Evolutionary conservation across 352 stramenopile genomes (phyloP), one percentile per base, ranked within the genome.

Genomic region (Globisporangium nagaii): DNA sequence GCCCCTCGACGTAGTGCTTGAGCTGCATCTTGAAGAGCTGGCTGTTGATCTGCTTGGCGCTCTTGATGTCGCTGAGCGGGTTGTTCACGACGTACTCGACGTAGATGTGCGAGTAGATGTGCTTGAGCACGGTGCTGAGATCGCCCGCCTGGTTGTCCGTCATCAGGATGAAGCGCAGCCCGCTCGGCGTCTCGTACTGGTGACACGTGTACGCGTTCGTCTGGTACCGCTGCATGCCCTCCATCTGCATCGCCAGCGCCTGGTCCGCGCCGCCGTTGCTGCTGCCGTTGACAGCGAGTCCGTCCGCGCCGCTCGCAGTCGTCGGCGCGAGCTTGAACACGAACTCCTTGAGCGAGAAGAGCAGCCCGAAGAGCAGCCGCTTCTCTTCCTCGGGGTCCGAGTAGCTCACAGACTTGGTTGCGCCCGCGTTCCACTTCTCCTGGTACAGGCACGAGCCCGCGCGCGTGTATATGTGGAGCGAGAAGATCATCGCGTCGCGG

Each of bases 281-380:
- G 66, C 54, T 19, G 37, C 49, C 37, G 37, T 32, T 61, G 31
- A 64, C 65, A 24, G 43, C 25, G 25, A 49, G 47, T 30, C 58
- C 48, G 11, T 63, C 62, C 17, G 58, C 40, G 25, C 41, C 39
- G 28, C 22, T 34, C 17, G 58, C 40, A 10, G 61, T 57, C 39
- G 63, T 65, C n/a, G 80, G 83, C 40, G 81, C 73, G 35, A 92
- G 73, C 62, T 91, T 94, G 58, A 73, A 71, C 15, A 92, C 79
- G 36, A 94, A 92, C 60, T 94, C 86, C 61, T 96, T 96, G 49
- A 97, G 73, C 50, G 87, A 96, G 71, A 97, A 96, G 41, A 97
- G 75, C 58, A 97, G 77, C 1, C 90, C 88, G 49, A 97, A 97
- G 30, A 97, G 79, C 57, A 97, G 73, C n/a, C 86, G 78, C 69